Base-by-base conservation (phyloP, 116 monocot species). In the Dioscorea cayenensis region DNA sequence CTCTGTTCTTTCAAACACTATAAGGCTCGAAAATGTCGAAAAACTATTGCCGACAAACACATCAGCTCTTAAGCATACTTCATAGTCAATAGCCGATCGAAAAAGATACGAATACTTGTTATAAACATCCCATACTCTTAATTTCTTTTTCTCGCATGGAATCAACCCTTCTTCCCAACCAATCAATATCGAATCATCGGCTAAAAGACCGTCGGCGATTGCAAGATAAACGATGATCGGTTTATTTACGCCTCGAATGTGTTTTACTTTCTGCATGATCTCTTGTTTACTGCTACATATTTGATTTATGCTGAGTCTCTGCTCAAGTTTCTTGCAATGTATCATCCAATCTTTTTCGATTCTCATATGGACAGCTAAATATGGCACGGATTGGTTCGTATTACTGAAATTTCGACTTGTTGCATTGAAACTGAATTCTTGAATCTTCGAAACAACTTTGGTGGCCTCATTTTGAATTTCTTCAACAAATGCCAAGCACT, bases 291-390 rank as follows among this genome's bases (percentile, higher is more conserved):
- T 55, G 55, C 55, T 55, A 16, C 55, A 55, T 55, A 55, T 55
- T 55, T 55, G 19, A 55, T 55, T 55, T 55, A 55, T n/a, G 17
- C n/a, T 2, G 55, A 55, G 55, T 55, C n/a, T 55, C 55, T 55
- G 55, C 55, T 55, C 55, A 16, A 55, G n/a, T 55, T 55, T 55
- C 55, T 55, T 55, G 14, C 55, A 18, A 16, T 55, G 55, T 19
- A 55, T 55, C 55, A 55, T 55, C 55, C 55, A 55, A 55, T 55
- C 55, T 55, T 55, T 55, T 55, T 55, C 55, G 5, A 55, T 55
- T 55, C 55, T 55, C 55, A 55, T 55, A 55, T 55, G 55, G 17
- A 55, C 55, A 55, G 55, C 55, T n/a, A 55, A 18, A n/a, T 19
- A n/a, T 5, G 55, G 55, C 55, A 55, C n/a, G 17, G 16, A 55